These are phyloP conservation scores for Aaosphaeria arxii DNA, from an alignment of 2,329 filamentous ascomycete genomes.

Conservation along the genomic window DNA sequence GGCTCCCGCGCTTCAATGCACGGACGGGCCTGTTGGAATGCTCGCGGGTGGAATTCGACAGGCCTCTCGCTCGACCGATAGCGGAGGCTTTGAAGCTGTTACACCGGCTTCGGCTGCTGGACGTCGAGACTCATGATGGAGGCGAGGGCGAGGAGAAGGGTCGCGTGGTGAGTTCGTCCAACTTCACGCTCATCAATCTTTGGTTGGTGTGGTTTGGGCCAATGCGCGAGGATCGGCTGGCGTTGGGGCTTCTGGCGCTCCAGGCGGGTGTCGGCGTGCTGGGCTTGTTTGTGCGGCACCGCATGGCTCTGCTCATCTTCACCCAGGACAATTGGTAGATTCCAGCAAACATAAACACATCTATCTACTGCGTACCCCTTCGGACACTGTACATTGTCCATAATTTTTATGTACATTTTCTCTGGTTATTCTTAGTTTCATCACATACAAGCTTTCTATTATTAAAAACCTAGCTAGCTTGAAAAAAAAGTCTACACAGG, in stretches of 20 bases:
- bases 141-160: conserved; percentile 50
- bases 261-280: conserved; percentile 75
- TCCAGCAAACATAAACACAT: not conserved
- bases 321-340: conserved; percentile 70
- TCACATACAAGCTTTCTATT: no score
- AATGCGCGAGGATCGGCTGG: conserved; percentile 79
- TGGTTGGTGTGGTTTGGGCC: conserved; percentile 96
- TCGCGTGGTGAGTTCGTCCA: conserved; percentile 74
- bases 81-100: conserved; percentile 65
- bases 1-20: conserved; percentile 84
- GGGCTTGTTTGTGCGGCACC: conserved; percentile 82
- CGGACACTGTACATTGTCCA: not conserved
- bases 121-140: conserved; percentile 63
- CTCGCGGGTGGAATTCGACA: conserved; percentile 72
- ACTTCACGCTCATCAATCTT: conserved; percentile 90
- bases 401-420: no score
- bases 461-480: no score
- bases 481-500: no score
- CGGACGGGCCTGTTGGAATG: conserved; percentile 82
- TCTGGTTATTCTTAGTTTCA: no score
- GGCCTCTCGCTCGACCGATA: conserved; percentile 66
- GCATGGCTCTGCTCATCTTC: conserved; percentile 83
- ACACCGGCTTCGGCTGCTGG: conserved; percentile 64
- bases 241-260: conserved; percentile 74
- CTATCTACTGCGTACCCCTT: not conserved